Percentiles rank a stretch among this genome's conserved stretches.
phyloP scores from a whole-genome alignment of 345 rosid genomes.

The Gynandropsis gynandra region DNA sequence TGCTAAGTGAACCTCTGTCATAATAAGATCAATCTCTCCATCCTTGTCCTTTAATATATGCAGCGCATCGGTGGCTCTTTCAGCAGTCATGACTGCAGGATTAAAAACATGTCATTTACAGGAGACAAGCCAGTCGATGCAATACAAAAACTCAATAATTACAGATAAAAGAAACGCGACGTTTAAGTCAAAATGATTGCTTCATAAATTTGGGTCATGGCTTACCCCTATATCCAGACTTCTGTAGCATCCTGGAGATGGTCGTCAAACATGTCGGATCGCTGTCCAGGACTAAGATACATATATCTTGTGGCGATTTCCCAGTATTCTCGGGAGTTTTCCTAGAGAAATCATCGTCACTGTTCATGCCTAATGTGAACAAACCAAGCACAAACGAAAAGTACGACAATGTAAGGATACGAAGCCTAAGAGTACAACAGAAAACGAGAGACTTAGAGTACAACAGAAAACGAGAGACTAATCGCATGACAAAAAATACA shows the following conservation, averaged over 20 bases:
- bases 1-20: constrained; percentile 38
- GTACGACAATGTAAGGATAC: not conserved
- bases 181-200: constrained; percentile 1
- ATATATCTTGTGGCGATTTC: constrained; percentile 8
- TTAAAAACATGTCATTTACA: not conserved
- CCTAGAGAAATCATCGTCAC: constrained; percentile 17
- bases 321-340: constrained; percentile 11
- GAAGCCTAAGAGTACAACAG: not conserved
- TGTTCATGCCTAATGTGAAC: constrained; percentile 23
- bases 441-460: not conserved
- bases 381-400: not conserved
- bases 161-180: not conserved
- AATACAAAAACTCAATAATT: not conserved
- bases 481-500: constrained; percentile 1
- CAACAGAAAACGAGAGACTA: constrained; percentile 1
- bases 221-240: constrained; percentile 38
- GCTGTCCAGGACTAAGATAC: constrained; percentile 36
- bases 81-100: constrained; percentile 37
- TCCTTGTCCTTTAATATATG: constrained; percentile 27
- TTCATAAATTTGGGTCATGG: constrained; percentile 2
- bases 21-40: constrained; percentile 34
- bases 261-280: constrained; percentile 34
- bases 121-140: constrained; percentile 6
- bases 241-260: constrained; percentile 33
- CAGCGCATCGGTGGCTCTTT: constrained; percentile 31